A percentile compares a stretch with the other conserved stretches of the same genome.
These are phyloP conservation scores for Candida tallmaniae DNA, from an alignment of 805 yeast species.

Conservation along the genomic window DNA sequence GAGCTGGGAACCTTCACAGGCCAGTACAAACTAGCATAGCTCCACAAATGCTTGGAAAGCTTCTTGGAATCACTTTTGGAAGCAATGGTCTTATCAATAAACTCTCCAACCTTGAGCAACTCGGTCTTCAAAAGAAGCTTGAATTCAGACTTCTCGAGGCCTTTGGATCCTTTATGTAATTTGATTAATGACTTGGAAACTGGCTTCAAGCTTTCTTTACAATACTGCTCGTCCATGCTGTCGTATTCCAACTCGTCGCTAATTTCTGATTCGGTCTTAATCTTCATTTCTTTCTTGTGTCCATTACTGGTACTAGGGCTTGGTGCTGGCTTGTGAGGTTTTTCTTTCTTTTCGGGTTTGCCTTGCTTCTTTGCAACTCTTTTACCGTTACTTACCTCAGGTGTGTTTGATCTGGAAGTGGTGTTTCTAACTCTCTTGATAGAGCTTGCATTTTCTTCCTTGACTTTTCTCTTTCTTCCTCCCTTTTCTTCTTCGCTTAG, in stretches of 20 bases:
- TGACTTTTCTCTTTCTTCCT: conserved; percentile 14
- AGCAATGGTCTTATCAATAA: conserved; percentile 37
- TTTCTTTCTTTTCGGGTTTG: conserved; percentile 9
- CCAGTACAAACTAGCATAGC: conserved; percentile 81
- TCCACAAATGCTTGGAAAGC: conserved; percentile 69
- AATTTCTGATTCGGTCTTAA: conserved; percentile 13
- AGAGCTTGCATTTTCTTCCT: conserved; percentile 14
- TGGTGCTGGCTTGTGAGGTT: conserved; percentile 7
- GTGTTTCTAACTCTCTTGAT: conserved; percentile 10
- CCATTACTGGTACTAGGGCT: conserved; percentile 14
- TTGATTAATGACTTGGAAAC: conserved; percentile 63
- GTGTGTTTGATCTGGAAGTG: conserved; percentile 8
- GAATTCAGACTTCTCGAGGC: conserved; percentile 74
- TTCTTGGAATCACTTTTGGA: conserved; percentile 22
- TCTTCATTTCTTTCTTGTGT: conserved; percentile 6
- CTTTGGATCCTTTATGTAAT: conserved; percentile 66
- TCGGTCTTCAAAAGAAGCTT: conserved; percentile 65
- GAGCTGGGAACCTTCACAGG: conserved; percentile 76
- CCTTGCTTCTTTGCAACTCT: conserved; percentile 2
- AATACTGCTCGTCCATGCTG: conserved; percentile 71
- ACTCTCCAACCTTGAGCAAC: conserved; percentile 68
- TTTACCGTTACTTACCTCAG: conserved; percentile 3
- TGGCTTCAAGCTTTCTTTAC: conserved; percentile 59
- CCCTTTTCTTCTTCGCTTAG: conserved; percentile 49
- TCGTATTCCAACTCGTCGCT: conserved; percentile 56